Base-by-base conservation (phyloP, 1,139 yeast genomes). In the Chernovozyma aurita region DNA sequence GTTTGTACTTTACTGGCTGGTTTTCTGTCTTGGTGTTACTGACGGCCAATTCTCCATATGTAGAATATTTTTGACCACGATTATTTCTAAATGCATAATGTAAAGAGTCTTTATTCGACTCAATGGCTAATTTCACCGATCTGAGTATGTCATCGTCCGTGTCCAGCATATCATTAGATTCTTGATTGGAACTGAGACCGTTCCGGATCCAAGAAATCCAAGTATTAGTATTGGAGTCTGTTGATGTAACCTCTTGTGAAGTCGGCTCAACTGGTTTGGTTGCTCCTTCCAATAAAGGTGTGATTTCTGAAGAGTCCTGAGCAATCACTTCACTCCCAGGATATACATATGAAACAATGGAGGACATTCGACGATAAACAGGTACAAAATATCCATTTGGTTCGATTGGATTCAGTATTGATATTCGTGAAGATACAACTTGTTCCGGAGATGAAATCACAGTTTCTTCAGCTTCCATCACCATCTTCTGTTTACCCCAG, bases 1-100 rank as follows among this genome's bases (percentile, higher is more conserved):
- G 50, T 30, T 58, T 55, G 42, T 58, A 63, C 33, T 46, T 52
- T 0, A 72, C 71, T 2, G 79, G 78, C 11, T 48, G 54, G 0
- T 47, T 34, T 42, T 68, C 71, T 1, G 76, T 60, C 13, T 50
- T 44, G 0, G 78, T 70, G 4, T 62, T 68, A 26, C 56, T 45
- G 0, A 73, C 77, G 0, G 74, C 63, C 28, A 72, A 43, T 36
- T 66, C 70, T 20, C 53, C 59, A 34, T 50, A 40, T 8, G 55
- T 50, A 18, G 48, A 46, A 28, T 45, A 45, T 4, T 42, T 33
- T n/a, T 38, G 40, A 14, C 33, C 36, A 9, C 35, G 33, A 1
- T 55, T 46, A 17, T 54, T 59, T 37, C 54, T 59, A 35, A 59
- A 56, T 14, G 71, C 73, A 44, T 66, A 66, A 41, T 62, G 61